A percentile compares a stretch with the other conserved stretches of the same genome.
These are phyloP conservation scores for Aschersonia sp. DNA, from an alignment of 2,329 filamentous ascomycete species.

Conservation along the genomic window DNA sequence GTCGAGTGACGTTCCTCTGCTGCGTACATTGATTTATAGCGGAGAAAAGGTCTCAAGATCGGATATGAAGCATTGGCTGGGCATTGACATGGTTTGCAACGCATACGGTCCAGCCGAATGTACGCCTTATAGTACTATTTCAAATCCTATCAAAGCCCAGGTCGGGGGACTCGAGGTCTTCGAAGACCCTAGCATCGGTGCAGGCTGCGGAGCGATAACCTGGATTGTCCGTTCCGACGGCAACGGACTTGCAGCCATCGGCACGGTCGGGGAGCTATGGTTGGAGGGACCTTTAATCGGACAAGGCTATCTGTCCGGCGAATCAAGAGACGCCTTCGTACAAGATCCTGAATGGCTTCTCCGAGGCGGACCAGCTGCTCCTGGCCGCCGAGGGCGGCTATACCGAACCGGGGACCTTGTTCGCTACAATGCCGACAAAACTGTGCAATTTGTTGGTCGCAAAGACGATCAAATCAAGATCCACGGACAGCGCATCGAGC, in stretches of 20 bases:
- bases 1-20: background rate
- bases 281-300: conserved; percentile 30
- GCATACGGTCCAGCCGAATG: conserved; percentile 10
- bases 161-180: background rate
- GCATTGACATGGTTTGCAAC: conserved; percentile 16
- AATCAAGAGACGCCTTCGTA: conserved; percentile 23
- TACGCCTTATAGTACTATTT: conserved; percentile 5
- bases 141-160: background rate
- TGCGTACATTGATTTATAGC: background rate
- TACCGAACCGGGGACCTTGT: conserved; percentile 21
- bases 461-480: conserved; percentile 37
- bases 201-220: conserved; percentile 2
- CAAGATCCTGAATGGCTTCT: conserved; percentile 23
- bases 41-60: background rate
- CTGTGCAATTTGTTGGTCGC: conserved; percentile 17
- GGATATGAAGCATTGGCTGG: background rate
- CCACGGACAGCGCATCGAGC: conserved; percentile 33
- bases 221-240: conserved; percentile 16
- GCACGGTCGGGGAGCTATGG: conserved; percentile 17
- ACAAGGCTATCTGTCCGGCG: conserved; percentile 30
- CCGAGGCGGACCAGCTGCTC: conserved; percentile 10
- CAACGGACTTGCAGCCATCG: conserved; percentile 11
- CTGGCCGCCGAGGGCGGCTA: conserved; percentile 17
- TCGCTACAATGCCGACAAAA: conserved; percentile 11
- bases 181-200: background rate